Conservation (phyloP, 2,329 filamentous ascomycete genomes). For the Ambrosiella xylebori region DNA sequence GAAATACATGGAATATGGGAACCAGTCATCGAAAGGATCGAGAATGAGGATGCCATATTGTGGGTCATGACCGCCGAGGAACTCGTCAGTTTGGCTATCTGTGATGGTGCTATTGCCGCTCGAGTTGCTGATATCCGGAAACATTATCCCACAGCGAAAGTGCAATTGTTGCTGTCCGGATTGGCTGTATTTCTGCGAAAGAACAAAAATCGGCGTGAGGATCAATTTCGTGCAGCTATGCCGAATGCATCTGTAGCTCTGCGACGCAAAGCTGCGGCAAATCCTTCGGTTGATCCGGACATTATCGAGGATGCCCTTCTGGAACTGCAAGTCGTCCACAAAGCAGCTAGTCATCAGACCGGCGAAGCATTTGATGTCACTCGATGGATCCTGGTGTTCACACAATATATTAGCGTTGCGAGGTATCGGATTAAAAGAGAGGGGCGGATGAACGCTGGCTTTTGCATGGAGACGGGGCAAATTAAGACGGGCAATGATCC, state of each 20-base stretch:
- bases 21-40: conserved; percentile 34
- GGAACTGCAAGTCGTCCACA: conserved; percentile 49
- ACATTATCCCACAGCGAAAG: conserved; percentile 32
- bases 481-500: conserved; percentile 50
- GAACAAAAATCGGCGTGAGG: conserved; percentile 49
- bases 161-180: conserved; percentile 59
- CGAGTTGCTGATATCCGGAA: conserved; percentile 25
- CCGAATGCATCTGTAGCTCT: conserved; percentile 12
- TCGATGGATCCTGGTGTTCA: conserved; percentile 56
- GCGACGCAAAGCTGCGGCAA: conserved; percentile 15
- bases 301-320: conserved; percentile 54
- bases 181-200: conserved; percentile 48
- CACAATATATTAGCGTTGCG: conserved; percentile 60
- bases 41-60: conserved; percentile 43
- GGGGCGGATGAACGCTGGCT: conserved; percentile 37
- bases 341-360: conserved; percentile 54
- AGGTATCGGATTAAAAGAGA: conserved; percentile 45
- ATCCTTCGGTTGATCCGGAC: conserved; percentile 40
- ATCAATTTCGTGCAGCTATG: conserved; percentile 49
- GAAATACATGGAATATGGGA: conserved; percentile 46
- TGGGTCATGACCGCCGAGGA: conserved; percentile 45
- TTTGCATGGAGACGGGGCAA: conserved; percentile 68
- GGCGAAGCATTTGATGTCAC: conserved; percentile 43
- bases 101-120: conserved; percentile 18
- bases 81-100: conserved; percentile 30